Evolutionary conservation across 345 rosid species (phyloP).

Genomic region (Tarenaya hassleriana): DNA sequence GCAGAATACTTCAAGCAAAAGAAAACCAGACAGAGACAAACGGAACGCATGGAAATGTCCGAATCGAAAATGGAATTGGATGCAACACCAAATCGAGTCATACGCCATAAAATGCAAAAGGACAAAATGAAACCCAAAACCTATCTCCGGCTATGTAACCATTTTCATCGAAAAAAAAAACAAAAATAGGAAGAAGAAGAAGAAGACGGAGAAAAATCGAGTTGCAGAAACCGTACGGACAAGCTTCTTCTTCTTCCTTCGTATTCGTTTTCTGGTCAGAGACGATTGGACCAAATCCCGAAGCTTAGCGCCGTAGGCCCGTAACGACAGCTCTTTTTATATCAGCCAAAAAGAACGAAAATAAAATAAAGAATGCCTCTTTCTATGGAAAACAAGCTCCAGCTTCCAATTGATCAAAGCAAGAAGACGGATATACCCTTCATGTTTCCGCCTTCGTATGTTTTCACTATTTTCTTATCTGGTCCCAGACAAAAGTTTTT

Average conservation of each 20-base stretch:
- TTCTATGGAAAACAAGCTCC: constrained; percentile 13
- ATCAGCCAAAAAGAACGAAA: background rate
- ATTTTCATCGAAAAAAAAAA: background rate
- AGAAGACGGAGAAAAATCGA: too few species aligned
- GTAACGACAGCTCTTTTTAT: constrained; percentile 29
- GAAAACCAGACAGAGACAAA: constrained; percentile 11
- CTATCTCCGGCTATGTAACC: too few species aligned
- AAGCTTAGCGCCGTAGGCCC: constrained; percentile 28
- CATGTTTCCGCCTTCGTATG: background rate
- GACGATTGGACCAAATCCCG: constrained; percentile 34
- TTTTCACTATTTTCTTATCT: background rate
- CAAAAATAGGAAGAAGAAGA: background rate
- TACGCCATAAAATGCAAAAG: too few species aligned
- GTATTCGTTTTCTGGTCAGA: constrained; percentile 19
- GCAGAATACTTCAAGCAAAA: constrained; percentile 14
- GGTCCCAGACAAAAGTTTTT: too few species aligned
- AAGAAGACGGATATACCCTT: constrained; percentile 21
- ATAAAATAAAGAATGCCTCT: background rate
- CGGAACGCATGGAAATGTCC: constrained; percentile 19
- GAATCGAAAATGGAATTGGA: background rate
- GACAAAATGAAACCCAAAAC: too few species aligned
- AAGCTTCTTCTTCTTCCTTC: constrained; percentile 1
- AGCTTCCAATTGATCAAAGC: constrained; percentile 5
- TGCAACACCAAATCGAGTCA: constrained; percentile 16
- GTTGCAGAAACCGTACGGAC: constrained; percentile 19